Evolutionary conservation across 2,329 filamentous ascomycete genomes (phyloP).

Genomic region (Westerdykella sp.): DNA sequence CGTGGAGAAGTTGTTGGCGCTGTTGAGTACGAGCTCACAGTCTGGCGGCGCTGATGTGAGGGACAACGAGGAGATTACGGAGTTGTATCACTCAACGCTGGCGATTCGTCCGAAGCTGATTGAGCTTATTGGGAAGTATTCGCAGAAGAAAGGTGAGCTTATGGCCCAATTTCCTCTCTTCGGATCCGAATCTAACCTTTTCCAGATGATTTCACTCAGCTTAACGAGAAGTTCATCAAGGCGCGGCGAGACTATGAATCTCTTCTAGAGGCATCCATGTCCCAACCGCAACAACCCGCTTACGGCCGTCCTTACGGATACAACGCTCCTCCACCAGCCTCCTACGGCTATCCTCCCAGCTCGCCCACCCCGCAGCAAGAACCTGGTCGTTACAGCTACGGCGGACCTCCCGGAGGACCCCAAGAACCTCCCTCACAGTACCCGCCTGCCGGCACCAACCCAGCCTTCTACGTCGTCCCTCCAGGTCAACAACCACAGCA

Average conservation of each 20-base stretch:
- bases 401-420: conserved; percentile 23
- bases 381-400: conserved; percentile 23
- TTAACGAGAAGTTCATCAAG: conserved; percentile 99
- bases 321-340: conserved; percentile 26
- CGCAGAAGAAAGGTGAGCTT: conserved; percentile 84
- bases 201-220: conserved; percentile 90
- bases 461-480: conserved; percentile 37
- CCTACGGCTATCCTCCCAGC: conserved; percentile 31
- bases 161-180: neutral
- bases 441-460: conserved; percentile 31
- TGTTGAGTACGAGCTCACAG: conserved; percentile 72
- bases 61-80: conserved; percentile 94
- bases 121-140: conserved; percentile 97
- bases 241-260: conserved; percentile 93
- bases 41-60: conserved; percentile 56
- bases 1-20: conserved; percentile 74
- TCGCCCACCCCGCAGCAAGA: conserved; percentile 32
- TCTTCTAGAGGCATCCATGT: conserved; percentile 93
- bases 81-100: conserved; percentile 83
- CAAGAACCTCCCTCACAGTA: conserved; percentile 35
- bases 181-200: conserved; percentile 6
- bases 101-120: conserved; percentile 95
- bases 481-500: conserved; percentile 14
- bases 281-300: conserved; percentile 74
- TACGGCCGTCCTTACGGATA: conserved; percentile 56